phyloP scores from a whole-genome alignment of 2,329 filamentous ascomycete genomes.

The Trichocomaceae sp. region DNA sequence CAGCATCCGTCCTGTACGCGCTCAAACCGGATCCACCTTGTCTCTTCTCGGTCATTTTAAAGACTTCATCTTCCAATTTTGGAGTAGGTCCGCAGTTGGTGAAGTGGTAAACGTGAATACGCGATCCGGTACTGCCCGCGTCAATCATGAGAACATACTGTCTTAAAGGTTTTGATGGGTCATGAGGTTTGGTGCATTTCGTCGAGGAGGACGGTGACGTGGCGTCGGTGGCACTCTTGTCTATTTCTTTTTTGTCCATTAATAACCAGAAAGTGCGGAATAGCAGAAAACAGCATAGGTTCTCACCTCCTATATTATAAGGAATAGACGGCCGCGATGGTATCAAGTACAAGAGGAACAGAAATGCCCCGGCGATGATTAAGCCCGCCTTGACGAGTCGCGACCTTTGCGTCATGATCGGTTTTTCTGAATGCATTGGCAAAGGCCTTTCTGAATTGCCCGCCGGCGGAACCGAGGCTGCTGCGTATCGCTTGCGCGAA shows the following conservation, averaged over 20 bases:
- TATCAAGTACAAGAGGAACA: constrained; percentile 52
- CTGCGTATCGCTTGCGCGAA: constrained; percentile 48
- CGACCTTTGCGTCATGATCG: constrained; percentile 55
- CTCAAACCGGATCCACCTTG: constrained; percentile 74
- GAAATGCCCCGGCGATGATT: constrained; percentile 51
- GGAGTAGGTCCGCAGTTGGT: constrained; percentile 97
- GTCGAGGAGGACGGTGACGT: constrained; percentile 34
- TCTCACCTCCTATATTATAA: constrained; percentile 22
- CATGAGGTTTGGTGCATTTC: constrained; percentile 75
- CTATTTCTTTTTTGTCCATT: neutral
- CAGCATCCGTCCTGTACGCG: constrained; percentile 77
- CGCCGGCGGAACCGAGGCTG: constrained; percentile 40
- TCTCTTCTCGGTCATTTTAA: constrained; percentile 85
- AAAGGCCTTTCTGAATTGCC: constrained; percentile 42
- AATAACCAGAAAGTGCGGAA: neutral
- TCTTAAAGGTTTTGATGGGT: constrained; percentile 83
- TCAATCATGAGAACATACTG: constrained; percentile 99
- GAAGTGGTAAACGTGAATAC: constrained; percentile 98
- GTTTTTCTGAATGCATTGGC: constrained; percentile 29
- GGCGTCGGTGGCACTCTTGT: neutral
- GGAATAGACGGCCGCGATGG: constrained; percentile 28
- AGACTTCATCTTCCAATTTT: constrained; percentile 85
- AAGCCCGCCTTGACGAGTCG: constrained; percentile 58
- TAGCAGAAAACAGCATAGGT: neutral
- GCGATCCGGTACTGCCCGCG: constrained; percentile 92